Evolutionary conservation across 1,284 basidiomycete genomes (phyloP).

Genomic region (Microbotryum saponariae): DNA sequence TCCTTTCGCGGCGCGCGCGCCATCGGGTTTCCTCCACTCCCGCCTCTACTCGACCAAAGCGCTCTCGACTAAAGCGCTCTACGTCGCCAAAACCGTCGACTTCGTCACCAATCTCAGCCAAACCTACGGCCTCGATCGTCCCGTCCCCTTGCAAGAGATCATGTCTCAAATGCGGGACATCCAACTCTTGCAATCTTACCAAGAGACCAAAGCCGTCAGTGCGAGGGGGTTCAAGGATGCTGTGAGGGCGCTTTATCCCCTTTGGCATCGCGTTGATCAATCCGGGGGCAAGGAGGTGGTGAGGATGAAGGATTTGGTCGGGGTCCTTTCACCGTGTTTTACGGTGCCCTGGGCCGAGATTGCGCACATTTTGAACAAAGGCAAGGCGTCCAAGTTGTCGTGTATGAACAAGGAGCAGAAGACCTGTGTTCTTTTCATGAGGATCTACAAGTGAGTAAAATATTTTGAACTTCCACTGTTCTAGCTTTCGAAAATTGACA

Average conservation of each 20-base stretch:
- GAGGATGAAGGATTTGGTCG: slow-evolving; percentile 13
- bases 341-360: slow-evolving; percentile 24
- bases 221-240: slow-evolving; percentile 28
- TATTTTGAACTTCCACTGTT: too few relatives aligned
- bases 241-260: slow-evolving; percentile 17
- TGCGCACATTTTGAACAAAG: slow-evolving; percentile 10
- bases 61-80: too few relatives aligned
- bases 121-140: too few relatives aligned
- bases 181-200: slow-evolving; percentile 14
- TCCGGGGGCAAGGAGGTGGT: background rate
- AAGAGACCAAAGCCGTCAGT: slow-evolving; percentile 4
- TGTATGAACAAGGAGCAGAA: slow-evolving; percentile 8
- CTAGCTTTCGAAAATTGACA: background rate
- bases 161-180: slow-evolving; percentile 23
- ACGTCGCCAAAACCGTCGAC: too few relatives aligned
- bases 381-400: slow-evolving; percentile 6
- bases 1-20: too few relatives aligned
- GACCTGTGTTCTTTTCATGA: slow-evolving; percentile 15
- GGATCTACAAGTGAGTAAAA: slow-evolving; percentile 20
- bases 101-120: too few relatives aligned
- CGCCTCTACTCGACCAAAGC: too few relatives aligned
- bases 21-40: too few relatives aligned
- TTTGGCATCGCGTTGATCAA: slow-evolving; percentile 17
- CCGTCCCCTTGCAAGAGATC: slow-evolving; percentile 6
- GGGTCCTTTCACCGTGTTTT: slow-evolving; percentile 9